Conservation (phyloP, 169 alveolate genomes). For the Cryptosporidium bovis region DNA sequence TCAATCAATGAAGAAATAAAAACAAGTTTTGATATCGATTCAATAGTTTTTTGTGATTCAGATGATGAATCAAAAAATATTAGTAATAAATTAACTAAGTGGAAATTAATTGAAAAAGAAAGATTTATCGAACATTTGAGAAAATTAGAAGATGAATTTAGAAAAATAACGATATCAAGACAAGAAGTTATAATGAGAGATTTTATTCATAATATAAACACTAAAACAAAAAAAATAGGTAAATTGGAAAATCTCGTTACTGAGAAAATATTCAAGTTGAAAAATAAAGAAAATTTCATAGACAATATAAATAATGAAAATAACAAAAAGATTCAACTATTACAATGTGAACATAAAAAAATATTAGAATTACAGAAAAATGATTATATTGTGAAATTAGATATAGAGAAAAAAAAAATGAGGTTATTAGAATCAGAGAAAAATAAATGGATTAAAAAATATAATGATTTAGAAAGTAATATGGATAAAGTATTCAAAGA, state of each 20-base stretch:
- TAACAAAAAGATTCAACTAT: slow-evolving; percentile 9
- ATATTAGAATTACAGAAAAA: slow-evolving; percentile 19
- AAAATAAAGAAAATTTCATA: slow-evolving; percentile 51
- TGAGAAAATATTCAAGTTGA: slow-evolving; percentile 44
- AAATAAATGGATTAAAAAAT: slow-evolving; percentile 39
- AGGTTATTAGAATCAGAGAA: slow-evolving; percentile 36
- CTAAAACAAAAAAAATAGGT: slow-evolving; percentile 32
- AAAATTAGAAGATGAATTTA: slow-evolving; percentile 41
- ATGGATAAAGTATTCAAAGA: slow-evolving; percentile 5
- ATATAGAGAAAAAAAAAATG: slow-evolving; percentile 56
- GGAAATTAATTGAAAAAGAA: slow-evolving; percentile 63
- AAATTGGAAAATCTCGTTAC: slow-evolving; percentile 43
- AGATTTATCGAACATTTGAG: slow-evolving; percentile 42
- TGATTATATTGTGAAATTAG: slow-evolving; percentile 17
- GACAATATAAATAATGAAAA: slow-evolving; percentile 51
- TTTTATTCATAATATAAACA: slow-evolving; percentile 28
- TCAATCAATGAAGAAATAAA: slow-evolving; percentile 14
- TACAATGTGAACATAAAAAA: slow-evolving; percentile 21
- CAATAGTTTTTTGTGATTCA: neutral
- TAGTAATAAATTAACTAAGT: neutral
- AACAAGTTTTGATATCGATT: neutral
- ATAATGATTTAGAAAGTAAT: slow-evolving; percentile 21
- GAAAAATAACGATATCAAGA: slow-evolving; percentile 18
- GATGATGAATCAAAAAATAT: slow-evolving; percentile 1
- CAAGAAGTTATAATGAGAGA: slow-evolving; percentile 65